Percentiles rank a stretch among this genome's conserved stretches.
These are phyloP conservation scores for Naegleria fowleri DNA, from an alignment of 208 protist genomes.

Conservation along the genomic window DNA sequence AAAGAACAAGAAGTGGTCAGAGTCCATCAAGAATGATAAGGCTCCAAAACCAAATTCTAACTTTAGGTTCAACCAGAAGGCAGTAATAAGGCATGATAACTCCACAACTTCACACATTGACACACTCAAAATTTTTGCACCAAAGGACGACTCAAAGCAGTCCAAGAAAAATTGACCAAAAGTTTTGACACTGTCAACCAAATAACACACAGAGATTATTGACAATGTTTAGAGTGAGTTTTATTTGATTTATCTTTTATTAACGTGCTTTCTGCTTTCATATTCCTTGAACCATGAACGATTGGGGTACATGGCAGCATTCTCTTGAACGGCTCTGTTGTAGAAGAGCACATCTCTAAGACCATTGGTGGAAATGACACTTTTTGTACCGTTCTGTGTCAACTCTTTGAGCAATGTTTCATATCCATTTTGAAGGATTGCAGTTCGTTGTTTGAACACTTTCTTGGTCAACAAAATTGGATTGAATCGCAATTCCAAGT, in stretches of 20 bases:
- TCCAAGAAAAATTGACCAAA: background rate
- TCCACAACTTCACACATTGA: background rate
- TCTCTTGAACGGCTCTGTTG: background rate
- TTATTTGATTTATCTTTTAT: too few relatives aligned
- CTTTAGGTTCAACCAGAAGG: background rate
- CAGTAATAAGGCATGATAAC: background rate
- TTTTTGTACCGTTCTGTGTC: background rate
- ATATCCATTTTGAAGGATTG: background rate
- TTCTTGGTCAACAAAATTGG: background rate
- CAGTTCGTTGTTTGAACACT: background rate
- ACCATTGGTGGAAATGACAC: background rate
- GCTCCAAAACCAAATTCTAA: background rate
- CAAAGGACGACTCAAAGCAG: background rate
- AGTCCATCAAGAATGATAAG: background rate
- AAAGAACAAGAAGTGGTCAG: background rate
- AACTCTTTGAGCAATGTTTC: background rate
- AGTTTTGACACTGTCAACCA: too few relatives aligned
- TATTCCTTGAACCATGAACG: background rate
- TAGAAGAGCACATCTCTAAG: background rate
- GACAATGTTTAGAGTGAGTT: too few relatives aligned
- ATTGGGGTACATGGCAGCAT: background rate
- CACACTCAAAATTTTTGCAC: background rate
- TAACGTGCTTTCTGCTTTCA: background rate
- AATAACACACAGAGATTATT: too few relatives aligned
- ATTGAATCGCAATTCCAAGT: background rate